Conservation (phyloP, 2,329 filamentous ascomycete genomes). For the Colletotrichum sublineola region DNA sequence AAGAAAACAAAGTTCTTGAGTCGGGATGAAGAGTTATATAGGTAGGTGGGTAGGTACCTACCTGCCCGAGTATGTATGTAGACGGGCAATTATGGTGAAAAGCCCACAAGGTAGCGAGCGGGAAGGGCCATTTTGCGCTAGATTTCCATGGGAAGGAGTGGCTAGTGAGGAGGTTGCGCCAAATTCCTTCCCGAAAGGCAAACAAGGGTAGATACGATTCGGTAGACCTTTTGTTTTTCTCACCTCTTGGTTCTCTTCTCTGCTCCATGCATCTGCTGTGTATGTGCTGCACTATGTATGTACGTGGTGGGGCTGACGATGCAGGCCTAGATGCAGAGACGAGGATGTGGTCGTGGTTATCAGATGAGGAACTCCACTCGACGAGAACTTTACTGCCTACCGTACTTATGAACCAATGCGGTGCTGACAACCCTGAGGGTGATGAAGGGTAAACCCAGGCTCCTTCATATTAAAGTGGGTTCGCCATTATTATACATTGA, state of each 20-base stretch:
- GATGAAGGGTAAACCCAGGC: background rate
- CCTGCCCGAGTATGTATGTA: no score
- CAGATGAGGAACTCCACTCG: conserved; percentile 13
- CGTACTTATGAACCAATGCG: background rate
- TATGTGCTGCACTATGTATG: background rate
- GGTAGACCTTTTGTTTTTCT: background rate
- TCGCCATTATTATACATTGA: background rate
- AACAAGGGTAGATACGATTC: conserved; percentile 23
- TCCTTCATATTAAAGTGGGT: no score
- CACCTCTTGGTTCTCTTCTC: background rate
- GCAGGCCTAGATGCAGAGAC: conserved; percentile 4
- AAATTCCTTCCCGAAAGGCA: conserved; percentile 30
- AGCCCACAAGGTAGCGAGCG: conserved; percentile 13
- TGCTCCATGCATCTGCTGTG: background rate
- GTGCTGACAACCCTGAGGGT: background rate
- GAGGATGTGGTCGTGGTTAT: conserved; percentile 3
- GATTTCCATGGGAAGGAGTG: conserved; percentile 28
- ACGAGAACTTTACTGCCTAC: background rate
- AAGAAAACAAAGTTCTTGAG: background rate
- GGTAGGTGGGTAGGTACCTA: background rate
- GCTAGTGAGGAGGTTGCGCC: conserved; percentile 5
- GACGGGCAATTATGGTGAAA: background rate
- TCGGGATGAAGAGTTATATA: conserved; percentile 17
- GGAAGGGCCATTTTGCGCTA: conserved; percentile 27
- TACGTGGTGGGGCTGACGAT: background rate